Evolutionary conservation across 1,284 basidiomycete genomes (phyloP), one percentile per base, ranked within the genome.

Genomic region (Kalmanozyma brasiliensis): DNA sequence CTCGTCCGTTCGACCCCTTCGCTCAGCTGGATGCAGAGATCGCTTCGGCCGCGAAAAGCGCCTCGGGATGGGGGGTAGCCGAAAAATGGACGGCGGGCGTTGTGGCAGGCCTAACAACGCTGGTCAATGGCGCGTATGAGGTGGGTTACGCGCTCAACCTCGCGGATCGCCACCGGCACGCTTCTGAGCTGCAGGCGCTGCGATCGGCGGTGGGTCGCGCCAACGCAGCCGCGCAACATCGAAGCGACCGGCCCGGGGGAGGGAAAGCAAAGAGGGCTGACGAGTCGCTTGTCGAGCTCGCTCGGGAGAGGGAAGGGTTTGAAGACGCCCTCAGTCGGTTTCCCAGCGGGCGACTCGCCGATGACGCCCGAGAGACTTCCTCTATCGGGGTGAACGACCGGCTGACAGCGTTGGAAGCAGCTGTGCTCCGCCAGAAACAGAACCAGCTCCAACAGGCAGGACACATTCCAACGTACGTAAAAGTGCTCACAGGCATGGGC

Each of bases 121-220:
- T 57, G 19, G 48, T 37, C 7, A 51, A 30, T 2, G 42, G n/a
- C 1, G 60, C 48, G 7, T 63, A 46, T n/a, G 43, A 52, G 23
- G 33, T 35, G 8, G 37, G 38, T 33, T 22, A 37, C 4, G 48
- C 52, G 3, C 17, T 63, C 2, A 48, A 47, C n/a, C 33, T 46
- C 26, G 20, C 32, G 0, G 29, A 36, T 7, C 34, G n/a, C 6
- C 42, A 47, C 16, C 32, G 16, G n/a, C 37, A 56, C 17, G 30
- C 17, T 3, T 24, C 23, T 5, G 14, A 16, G 32, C n/a, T 49
- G 11, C 2, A 20, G 19, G 30, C 40, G 30, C 29, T 52, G 8
- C 8, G 19, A 13, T 29, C 0, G 16, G 26, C 34, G 8, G 49
- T 60, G 11, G 57, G 32, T 0, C 1, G 8, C 14, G 35, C 41